These are phyloP conservation scores for Halenospora varia DNA, from an alignment of 495 filamentous ascomycete genomes.

Conservation along the genomic window DNA sequence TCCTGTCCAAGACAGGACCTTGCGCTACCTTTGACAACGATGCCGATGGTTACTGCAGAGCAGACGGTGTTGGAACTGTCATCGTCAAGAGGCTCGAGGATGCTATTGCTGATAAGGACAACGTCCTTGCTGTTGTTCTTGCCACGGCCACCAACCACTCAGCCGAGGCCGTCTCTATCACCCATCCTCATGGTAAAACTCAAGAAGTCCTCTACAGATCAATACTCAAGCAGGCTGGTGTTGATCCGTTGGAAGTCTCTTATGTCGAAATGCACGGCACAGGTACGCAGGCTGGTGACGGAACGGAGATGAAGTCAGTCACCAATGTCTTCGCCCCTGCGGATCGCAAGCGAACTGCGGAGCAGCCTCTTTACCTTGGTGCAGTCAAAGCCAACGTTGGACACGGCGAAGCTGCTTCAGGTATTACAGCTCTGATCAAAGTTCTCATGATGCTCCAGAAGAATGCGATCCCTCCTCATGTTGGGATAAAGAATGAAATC, in stretches of 20 bases:
- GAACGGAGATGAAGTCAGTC: slow-evolving; percentile 74
- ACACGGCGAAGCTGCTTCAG: slow-evolving; percentile 86
- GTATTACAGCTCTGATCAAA: slow-evolving; percentile 78
- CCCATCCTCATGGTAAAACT: slow-evolving; percentile 69
- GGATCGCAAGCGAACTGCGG: slow-evolving; percentile 55
- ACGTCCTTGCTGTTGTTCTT: slow-evolving; percentile 63
- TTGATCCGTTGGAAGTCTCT: slow-evolving; percentile 69
- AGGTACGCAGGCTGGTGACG: slow-evolving; percentile 79
- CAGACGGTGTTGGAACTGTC: slow-evolving; percentile 66
- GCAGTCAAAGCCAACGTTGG: slow-evolving; percentile 87
- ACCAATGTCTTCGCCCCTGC: slow-evolving; percentile 76
- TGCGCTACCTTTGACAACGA: slow-evolving; percentile 68
- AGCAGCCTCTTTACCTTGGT: slow-evolving; percentile 74
- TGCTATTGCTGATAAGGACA: slow-evolving; percentile 69
- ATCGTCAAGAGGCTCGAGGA: slow-evolving; percentile 73
- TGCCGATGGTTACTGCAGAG: slow-evolving; percentile 73
- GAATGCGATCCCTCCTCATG: slow-evolving; percentile 77
- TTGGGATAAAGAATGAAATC: slow-evolving; percentile 82
- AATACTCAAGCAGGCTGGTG: slow-evolving; percentile 63
- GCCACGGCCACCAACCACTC: slow-evolving; percentile 72
- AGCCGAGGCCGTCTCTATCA: slow-evolving; percentile 76
- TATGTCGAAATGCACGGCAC: slow-evolving; percentile 93
- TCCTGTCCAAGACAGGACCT: slow-evolving; percentile 36
- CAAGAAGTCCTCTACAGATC: slow-evolving; percentile 67
- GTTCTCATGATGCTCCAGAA: slow-evolving; percentile 84